These are phyloP conservation scores for Corinectria fuckeliana DNA, from an alignment of 2,329 filamentous ascomycete genomes.

Conservation along the genomic window DNA sequence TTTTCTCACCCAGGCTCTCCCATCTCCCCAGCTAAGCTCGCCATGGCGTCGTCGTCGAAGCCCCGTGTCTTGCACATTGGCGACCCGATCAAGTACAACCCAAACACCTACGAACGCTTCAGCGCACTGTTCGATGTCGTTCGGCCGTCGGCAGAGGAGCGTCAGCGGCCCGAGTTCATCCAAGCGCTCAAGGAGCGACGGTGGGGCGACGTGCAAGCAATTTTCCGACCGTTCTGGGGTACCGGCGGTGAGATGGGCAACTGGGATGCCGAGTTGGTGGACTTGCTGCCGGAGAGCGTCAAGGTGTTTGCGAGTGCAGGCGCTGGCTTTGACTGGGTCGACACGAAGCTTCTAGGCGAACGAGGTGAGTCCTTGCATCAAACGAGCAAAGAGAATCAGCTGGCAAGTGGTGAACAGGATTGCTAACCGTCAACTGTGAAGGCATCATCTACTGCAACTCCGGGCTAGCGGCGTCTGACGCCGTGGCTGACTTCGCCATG, in stretches of 20 bases:
- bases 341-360: conserved; percentile 65
- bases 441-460: conserved; percentile 77
- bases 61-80: conserved; percentile 77
- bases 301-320: conserved; percentile 70
- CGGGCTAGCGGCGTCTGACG: conserved; percentile 72
- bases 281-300: conserved; percentile 60
- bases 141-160: conserved; percentile 57
- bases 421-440: conserved; percentile 32
- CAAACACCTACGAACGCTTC: conserved; percentile 53
- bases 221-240: conserved; percentile 67
- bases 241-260: conserved; percentile 71
- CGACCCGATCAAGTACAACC: conserved; percentile 63
- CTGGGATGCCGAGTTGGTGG: conserved; percentile 67
- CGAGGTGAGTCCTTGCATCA: conserved; percentile 51
- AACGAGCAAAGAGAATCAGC: neutral
- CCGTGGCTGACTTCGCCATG: conserved; percentile 74
- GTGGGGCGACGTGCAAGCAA: conserved; percentile 63
- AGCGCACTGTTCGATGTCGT: conserved; percentile 55
- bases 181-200: conserved; percentile 55
- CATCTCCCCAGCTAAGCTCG: conserved; percentile 36
- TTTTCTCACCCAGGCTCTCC: conserved; percentile 33
- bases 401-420: neutral
- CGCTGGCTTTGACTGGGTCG: conserved; percentile 71
- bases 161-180: conserved; percentile 56
- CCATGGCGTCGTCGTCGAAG: conserved; percentile 38